A percentile compares a stretch with the other conserved stretches of the same genome.
Conservation (phyloP, 371 early-diverging fungal species). For the Mycotypha africana region DNA sequence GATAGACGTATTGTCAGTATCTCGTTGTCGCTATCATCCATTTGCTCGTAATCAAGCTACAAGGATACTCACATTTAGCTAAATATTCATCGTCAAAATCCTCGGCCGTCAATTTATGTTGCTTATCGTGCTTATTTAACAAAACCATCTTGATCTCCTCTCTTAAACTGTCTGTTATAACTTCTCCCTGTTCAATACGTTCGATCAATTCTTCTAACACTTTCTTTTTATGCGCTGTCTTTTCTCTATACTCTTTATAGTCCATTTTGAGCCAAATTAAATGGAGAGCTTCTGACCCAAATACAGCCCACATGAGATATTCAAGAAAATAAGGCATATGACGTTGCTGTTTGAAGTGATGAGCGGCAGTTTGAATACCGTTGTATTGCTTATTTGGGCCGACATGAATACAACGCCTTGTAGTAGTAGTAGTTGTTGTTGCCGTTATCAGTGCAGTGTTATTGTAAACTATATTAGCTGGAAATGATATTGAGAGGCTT, state of each 20-base stretch:
- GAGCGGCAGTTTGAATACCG: constrained; percentile 17
- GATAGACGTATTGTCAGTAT: too few relatives aligned
- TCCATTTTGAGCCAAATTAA: constrained; percentile 47
- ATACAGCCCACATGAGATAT: constrained; percentile 47
- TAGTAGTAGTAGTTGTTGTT: too few relatives aligned
- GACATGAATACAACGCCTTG: too few relatives aligned
- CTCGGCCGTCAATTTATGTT: not conserved
- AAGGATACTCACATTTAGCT: constrained; percentile 27
- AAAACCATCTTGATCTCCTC: constrained; percentile 39
- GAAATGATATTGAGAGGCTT: too few relatives aligned
- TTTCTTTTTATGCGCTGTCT: constrained; percentile 32
- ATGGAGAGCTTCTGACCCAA: constrained; percentile 48
- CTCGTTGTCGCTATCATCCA: too few relatives aligned
- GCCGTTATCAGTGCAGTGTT: too few relatives aligned
- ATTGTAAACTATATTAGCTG: too few relatives aligned
- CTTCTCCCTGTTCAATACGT: constrained; percentile 34
- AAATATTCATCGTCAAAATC: constrained; percentile 36
- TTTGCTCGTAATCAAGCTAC: too few relatives aligned
- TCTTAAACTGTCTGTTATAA: constrained; percentile 21
- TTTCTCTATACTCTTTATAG: constrained; percentile 42
- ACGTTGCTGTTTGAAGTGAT: constrained; percentile 39
- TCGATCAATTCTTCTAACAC: constrained; percentile 31
- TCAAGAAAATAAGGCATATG: constrained; percentile 42
- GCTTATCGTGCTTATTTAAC: constrained; percentile 10
- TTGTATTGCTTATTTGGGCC: constrained; percentile 21